Conservation (phyloP, 2,329 filamentous ascomycete genomes). For the Xylaria sp. region DNA sequence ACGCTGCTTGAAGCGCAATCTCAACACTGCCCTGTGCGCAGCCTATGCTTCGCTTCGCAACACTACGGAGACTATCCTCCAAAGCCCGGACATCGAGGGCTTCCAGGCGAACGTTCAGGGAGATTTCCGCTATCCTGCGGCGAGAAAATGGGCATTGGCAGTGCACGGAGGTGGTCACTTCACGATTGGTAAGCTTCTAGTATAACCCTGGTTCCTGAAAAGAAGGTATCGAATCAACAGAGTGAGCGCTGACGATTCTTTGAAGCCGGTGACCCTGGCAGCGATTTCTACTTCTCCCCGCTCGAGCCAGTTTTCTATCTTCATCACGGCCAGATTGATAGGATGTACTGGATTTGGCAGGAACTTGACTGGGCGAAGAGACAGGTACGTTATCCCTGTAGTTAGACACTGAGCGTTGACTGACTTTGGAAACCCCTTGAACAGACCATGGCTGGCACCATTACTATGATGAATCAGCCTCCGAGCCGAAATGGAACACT, state of each 20-base stretch:
- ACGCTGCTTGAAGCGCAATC: slow-evolving; percentile 56
- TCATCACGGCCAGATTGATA: slow-evolving; percentile 60
- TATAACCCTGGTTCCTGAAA: too few relatives aligned
- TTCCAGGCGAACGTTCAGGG: slow-evolving; percentile 58
- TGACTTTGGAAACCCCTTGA: slow-evolving; percentile 31
- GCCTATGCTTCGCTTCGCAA: slow-evolving; percentile 48
- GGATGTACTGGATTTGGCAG: slow-evolving; percentile 62
- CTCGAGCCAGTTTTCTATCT: slow-evolving; percentile 60
- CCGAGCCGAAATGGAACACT: slow-evolving; percentile 56
- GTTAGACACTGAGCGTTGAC: background rate
- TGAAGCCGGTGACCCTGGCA: slow-evolving; percentile 58
- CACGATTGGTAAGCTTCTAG: slow-evolving; percentile 45
- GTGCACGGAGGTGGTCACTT: slow-evolving; percentile 54
- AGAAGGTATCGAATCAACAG: too few relatives aligned
- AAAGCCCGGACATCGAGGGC: slow-evolving; percentile 50
- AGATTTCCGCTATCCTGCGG: slow-evolving; percentile 48
- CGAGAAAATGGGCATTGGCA: slow-evolving; percentile 45
- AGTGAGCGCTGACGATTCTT: slow-evolving; percentile 14
- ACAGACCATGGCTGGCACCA: slow-evolving; percentile 54
- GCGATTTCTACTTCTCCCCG: slow-evolving; percentile 57
- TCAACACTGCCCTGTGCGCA: slow-evolving; percentile 51
- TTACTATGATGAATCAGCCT: slow-evolving; percentile 56
- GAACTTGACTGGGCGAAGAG: slow-evolving; percentile 55
- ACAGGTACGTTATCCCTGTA: slow-evolving; percentile 44
- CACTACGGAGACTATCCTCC: slow-evolving; percentile 53